Conservation (phyloP, 108 stramenopile genomes). For the Epithemia pelagica region DNA sequence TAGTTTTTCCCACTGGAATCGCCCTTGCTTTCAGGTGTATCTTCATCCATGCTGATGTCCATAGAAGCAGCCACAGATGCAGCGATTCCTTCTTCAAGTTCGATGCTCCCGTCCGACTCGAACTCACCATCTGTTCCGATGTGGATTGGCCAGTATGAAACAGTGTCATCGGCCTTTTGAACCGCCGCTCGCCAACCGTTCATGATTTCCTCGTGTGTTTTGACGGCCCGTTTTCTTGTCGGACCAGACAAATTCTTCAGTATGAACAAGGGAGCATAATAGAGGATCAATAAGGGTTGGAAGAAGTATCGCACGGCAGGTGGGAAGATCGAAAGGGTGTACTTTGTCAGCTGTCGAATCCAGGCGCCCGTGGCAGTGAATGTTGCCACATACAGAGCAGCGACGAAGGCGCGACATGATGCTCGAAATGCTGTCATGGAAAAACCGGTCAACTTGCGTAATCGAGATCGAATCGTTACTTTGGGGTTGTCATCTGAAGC, state of each 20-base stretch:
- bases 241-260: constrained; percentile 15
- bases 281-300: constrained; percentile 58
- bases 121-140: constrained; percentile 12
- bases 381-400: constrained; percentile 27
- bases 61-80: background rate
- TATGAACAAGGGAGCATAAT: constrained; percentile 53
- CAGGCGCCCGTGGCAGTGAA: constrained; percentile 20
- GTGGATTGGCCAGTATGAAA: constrained; percentile 3
- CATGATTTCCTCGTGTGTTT: constrained; percentile 34
- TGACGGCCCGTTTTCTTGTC: constrained; percentile 26
- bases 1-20: too few species aligned
- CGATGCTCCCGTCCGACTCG: constrained; percentile 5
- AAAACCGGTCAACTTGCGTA: constrained; percentile 56
- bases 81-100: background rate
- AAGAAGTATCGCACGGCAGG: constrained; percentile 51
- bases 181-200: constrained; percentile 55
- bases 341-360: constrained; percentile 24
- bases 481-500: too few species aligned
- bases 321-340: constrained; percentile 23
- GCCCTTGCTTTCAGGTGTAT: too few species aligned
- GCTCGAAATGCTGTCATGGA: constrained; percentile 50
- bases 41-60: constrained; percentile 5
- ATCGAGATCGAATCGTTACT: background rate
- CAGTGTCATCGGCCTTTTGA: constrained; percentile 33
- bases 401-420: constrained; percentile 37